Conservation (phyloP, 768 basidiomycete genomes). For the Hygrophorus russula region DNA sequence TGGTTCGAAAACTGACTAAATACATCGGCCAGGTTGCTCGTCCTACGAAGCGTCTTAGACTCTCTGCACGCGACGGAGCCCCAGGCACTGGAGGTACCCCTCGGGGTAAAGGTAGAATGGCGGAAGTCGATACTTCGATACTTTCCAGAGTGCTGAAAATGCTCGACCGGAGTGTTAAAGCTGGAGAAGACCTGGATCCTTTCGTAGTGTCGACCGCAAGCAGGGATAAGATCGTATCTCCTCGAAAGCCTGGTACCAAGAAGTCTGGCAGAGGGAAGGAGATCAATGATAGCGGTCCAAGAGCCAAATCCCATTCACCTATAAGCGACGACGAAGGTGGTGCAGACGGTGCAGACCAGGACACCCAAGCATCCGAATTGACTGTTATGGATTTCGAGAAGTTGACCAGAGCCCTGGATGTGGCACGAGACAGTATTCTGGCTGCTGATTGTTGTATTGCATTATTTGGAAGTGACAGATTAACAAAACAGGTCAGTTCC, state of each 20-base stretch:
- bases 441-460: constrained; percentile 81
- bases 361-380: constrained; percentile 12
- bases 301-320: constrained; percentile 34
- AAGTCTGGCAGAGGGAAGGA: constrained; percentile 21
- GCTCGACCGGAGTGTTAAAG: constrained; percentile 67
- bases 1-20: constrained; percentile 61
- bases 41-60: constrained; percentile 50
- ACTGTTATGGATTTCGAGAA: constrained; percentile 39
- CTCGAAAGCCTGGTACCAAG: constrained; percentile 37
- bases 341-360: constrained; percentile 12
- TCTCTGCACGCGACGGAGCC: constrained; percentile 24
- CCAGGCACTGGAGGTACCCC: constrained; percentile 33
- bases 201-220: constrained; percentile 28
- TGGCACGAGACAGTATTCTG: constrained; percentile 61
- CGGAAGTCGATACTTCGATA: constrained; percentile 51
- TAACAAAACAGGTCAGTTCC: constrained; percentile 71
- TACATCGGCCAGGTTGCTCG: constrained; percentile 56
- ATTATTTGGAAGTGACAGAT: constrained; percentile 63
- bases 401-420: constrained; percentile 40
- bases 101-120: constrained; percentile 43
- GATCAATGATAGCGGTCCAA: constrained; percentile 23
- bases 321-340: constrained; percentile 23
- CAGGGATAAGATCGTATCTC: constrained; percentile 21
- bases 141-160: constrained; percentile 64
- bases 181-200: constrained; percentile 66